A percentile compares a stretch with the other conserved stretches of the same genome.
Conservation (phyloP, 768 basidiomycete genomes). For the Boletus insuetus region DNA sequence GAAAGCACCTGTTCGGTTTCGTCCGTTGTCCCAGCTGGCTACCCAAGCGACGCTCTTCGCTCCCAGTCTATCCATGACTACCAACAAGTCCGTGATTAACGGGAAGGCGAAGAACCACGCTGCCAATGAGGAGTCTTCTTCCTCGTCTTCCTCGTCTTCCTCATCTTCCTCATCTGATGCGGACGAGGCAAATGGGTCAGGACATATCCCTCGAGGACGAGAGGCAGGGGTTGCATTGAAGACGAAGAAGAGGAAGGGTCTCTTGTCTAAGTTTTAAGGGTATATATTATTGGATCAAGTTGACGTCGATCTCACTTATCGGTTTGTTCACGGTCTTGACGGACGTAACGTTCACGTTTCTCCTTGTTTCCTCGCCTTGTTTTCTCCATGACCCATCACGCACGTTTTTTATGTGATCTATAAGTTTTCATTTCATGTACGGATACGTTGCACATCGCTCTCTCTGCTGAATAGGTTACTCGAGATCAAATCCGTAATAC, state of each 20-base stretch:
- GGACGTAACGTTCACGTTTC: not conserved
- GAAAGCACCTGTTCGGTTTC: slow-evolving; percentile 30
- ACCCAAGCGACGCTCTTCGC: slow-evolving; percentile 28
- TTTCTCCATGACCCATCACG: not conserved
- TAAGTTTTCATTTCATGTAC: not conserved
- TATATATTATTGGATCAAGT: not conserved
- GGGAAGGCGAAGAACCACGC: slow-evolving; percentile 24
- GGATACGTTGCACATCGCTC: not conserved
- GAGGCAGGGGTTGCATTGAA: slow-evolving; percentile 45
- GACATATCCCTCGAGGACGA: slow-evolving; percentile 62
- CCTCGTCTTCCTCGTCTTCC: slow-evolving; percentile 28
- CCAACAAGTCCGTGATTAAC: slow-evolving; percentile 25
- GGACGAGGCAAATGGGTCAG: slow-evolving; percentile 31
- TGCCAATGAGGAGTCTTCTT: slow-evolving; percentile 27
- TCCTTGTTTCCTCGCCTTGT: not conserved
- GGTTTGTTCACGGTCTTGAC: not conserved
- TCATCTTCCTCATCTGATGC: slow-evolving; percentile 37
- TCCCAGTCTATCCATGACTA: slow-evolving; percentile 37
- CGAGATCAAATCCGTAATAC: not conserved
- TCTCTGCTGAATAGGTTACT: not conserved
- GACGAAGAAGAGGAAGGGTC: slow-evolving; percentile 27
- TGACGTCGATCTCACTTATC: not conserved
- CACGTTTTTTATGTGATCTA: not conserved
- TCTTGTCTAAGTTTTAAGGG: slow-evolving; percentile 5
- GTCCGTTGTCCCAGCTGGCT: slow-evolving; percentile 54